These are phyloP conservation scores for Polyporus arcularius DNA, from an alignment of 768 basidiomycete genomes.

Conservation along the genomic window DNA sequence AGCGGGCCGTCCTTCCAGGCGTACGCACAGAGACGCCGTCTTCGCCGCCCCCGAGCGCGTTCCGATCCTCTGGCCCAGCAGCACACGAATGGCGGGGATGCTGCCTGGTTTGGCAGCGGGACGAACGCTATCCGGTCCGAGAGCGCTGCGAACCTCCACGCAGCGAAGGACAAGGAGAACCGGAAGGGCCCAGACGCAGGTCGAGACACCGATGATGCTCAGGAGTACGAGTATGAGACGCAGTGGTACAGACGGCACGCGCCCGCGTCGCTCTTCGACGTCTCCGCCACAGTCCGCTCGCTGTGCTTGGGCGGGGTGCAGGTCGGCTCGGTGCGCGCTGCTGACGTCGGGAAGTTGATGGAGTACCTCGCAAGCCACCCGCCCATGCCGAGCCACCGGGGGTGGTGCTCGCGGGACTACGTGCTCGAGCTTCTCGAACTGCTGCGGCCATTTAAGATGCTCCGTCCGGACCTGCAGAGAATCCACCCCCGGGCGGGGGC, in stretches of 20 bases:
- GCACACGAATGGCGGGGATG: not conserved
- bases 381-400: slow-evolving; percentile 9
- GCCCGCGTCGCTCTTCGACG: slow-evolving; percentile 13
- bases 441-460: slow-evolving; percentile 18
- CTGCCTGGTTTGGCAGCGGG: not conserved
- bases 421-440: slow-evolving; percentile 21
- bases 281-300: slow-evolving; percentile 17
- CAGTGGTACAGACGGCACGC: slow-evolving; percentile 17
- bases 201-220: too few relatives aligned
- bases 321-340: slow-evolving; percentile 15
- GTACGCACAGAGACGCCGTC: slow-evolving; percentile 11
- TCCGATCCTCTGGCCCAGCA: not conserved
- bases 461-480: slow-evolving; percentile 12
- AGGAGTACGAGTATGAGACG: slow-evolving; percentile 8
- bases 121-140: slow-evolving; percentile 1
- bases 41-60: not conserved
- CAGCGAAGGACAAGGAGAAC: not conserved
- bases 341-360: slow-evolving; percentile 17
- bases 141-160: not conserved
- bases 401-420: slow-evolving; percentile 21
- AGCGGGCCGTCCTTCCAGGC: slow-evolving; percentile 22
- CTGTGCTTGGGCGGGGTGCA: slow-evolving; percentile 20
- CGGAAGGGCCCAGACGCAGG: not conserved
- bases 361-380: slow-evolving; percentile 19
- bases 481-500: not conserved